Percentiles rank a stretch among this genome's conserved stretches.
Evolutionary conservation across 1,284 basidiomycete genomes (phyloP).

Genomic region (Moniliella sp.): DNA sequence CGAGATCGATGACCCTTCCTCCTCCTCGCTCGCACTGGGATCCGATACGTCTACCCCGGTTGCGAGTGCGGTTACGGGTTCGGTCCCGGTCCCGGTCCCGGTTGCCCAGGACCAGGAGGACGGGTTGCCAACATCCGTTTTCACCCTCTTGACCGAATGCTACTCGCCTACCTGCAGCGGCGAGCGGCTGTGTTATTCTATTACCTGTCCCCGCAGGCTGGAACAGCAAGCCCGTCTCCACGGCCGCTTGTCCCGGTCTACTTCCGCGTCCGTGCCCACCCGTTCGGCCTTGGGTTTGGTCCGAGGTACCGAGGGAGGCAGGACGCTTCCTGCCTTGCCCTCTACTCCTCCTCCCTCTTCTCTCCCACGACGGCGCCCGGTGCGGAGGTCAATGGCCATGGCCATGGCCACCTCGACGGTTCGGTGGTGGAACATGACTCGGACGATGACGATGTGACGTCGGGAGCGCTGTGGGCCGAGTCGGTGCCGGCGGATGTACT

Average conservation of each 20-base stretch:
- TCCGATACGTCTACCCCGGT: too few species aligned
- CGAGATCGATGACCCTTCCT: conserved; percentile 46
- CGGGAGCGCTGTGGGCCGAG: conserved; percentile 75
- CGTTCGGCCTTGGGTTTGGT: too few species aligned
- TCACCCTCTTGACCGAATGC: conserved; percentile 86
- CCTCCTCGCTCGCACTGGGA: conserved; percentile 70
- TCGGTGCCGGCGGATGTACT: conserved; percentile 81
- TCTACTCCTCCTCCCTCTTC: too few species aligned
- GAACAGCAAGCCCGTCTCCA: conserved; percentile 88
- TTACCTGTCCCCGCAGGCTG: conserved; percentile 74
- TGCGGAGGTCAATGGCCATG: too few species aligned
- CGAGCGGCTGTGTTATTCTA: conserved; percentile 85
- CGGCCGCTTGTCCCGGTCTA: too few species aligned
- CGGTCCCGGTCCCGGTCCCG: not conserved
- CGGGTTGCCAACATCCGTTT: conserved; percentile 72
- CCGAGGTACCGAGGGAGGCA: too few species aligned
- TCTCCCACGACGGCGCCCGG: too few species aligned
- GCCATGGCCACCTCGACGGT: too few species aligned
- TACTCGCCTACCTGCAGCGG: conserved; percentile 95
- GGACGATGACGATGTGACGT: conserved; percentile 49
- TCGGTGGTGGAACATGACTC: conserved; percentile 65
- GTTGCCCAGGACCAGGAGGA: conserved; percentile 38
- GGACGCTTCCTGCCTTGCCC: too few species aligned
- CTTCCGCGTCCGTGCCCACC: too few species aligned
- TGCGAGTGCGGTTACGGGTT: not conserved